phyloP scores from a whole-genome alignment of 768 basidiomycete genomes.

The Mycena polygramma region DNA sequence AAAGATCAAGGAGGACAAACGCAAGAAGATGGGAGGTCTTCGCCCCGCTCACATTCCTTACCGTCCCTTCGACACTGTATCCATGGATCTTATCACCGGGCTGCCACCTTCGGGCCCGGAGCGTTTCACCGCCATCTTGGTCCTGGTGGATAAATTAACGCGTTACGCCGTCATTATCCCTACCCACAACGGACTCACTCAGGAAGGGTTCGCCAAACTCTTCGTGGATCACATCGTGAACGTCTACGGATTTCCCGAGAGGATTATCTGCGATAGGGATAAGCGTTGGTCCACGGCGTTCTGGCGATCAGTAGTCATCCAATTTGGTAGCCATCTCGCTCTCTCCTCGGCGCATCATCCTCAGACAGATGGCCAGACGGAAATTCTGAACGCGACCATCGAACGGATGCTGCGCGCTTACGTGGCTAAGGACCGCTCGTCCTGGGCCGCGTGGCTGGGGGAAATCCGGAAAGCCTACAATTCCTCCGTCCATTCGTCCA shows the following conservation, averaged over 20 bases:
- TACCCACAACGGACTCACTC: background rate
- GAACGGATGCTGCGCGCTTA: too few relatives aligned
- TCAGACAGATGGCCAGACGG: too few relatives aligned
- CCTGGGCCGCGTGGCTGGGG: conserved; percentile 43
- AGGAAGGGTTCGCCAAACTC: background rate
- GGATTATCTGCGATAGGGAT: background rate
- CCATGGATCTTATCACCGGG: background rate
- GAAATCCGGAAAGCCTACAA: conserved; percentile 49
- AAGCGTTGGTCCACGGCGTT: background rate
- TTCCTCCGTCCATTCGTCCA: conserved; percentile 42
- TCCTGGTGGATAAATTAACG: background rate
- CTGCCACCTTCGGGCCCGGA: background rate
- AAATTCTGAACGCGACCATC: too few relatives aligned
- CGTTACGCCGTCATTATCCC: background rate
- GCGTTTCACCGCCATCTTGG: background rate
- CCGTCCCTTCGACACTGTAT: background rate
- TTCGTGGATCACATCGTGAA: too few relatives aligned
- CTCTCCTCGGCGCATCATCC: too few relatives aligned
- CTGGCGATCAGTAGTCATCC: too few relatives aligned
- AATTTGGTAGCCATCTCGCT: too few relatives aligned
- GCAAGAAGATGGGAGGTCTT: background rate
- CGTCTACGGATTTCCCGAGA: too few relatives aligned
- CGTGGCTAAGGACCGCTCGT: too few relatives aligned
- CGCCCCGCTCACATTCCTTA: background rate
- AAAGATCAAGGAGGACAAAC: background rate